Evolutionary conservation across 305 asterid genomes (phyloP), one percentile per base, ranked within the genome.

Genomic region (Fraxinus velutina): DNA sequence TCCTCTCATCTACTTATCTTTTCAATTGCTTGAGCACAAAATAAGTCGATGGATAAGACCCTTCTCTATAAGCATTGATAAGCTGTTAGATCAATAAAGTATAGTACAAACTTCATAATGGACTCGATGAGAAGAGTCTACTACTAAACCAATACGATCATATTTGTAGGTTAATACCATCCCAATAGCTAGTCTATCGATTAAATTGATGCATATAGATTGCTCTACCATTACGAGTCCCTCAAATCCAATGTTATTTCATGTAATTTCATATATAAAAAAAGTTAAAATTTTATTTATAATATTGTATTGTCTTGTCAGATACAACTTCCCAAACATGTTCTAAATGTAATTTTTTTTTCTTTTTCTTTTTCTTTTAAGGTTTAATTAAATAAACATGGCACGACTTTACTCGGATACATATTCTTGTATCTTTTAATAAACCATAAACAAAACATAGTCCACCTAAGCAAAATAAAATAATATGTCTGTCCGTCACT

Each of bases 401-500:
- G 17, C 33, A 64, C 1, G 10, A 10, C 72, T 24, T 64, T 24
- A 24, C 6, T 2, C n/a, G 32, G 32, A 64, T 64, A 34, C 33
- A 64, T 24, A 64, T 64, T 64, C 34, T 9, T 10, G 32, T 2
- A 19, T 22, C 6, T 60, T 50, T 60, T 19, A 19, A 24, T 10
- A 76, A 50, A 52, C 44, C 30, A 3, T 52, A 50, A 12, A 50
- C 42, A 78, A 36, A 37, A 66, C n/a, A 37, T 1, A 13, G 27
- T 62, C 62, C 29, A 37, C 66, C 68, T n/a, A 66, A 30, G n/a
- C 64, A 4, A 21, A 62, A 64, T 80, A 78, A 71, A 73, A 34
- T 64, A 87, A 81, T 79, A 33, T 66, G 21, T 29, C 36, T 19
- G 29, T 15, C 77, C 78, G 47, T 73, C 70, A 57, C 74, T 42